These are phyloP conservation scores for Exophiala lecanii-corni DNA, from an alignment of 2,329 filamentous ascomycete species.

Conservation along the genomic window DNA sequence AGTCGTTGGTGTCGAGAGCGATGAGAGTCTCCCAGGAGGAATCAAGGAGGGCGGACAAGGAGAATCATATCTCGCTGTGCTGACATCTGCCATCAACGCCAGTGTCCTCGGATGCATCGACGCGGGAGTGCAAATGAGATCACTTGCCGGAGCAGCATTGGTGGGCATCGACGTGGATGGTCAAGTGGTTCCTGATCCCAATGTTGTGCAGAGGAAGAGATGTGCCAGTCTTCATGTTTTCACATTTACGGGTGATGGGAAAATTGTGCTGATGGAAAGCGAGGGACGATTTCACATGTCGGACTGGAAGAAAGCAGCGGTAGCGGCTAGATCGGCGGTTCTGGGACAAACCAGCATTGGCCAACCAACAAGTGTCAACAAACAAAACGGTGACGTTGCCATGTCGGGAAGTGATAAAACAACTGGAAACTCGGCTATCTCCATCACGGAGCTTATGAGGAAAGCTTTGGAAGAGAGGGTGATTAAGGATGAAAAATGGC, in stretches of 20 bases:
- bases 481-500: conserved; percentile 23
- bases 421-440: conserved; percentile 9
- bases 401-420: conserved; percentile 13
- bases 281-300: conserved; percentile 71
- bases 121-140: conserved; percentile 73
- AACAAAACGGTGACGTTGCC: conserved; percentile 21
- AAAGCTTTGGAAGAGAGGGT: conserved; percentile 22
- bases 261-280: conserved; percentile 74
- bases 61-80: conserved; percentile 63
- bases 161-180: conserved; percentile 51
- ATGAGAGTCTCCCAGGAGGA: conserved; percentile 29
- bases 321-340: conserved; percentile 63
- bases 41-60: conserved; percentile 24
- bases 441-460: conserved; percentile 20
- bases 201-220: conserved; percentile 55
- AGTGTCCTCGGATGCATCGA: conserved; percentile 74
- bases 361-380: conserved; percentile 15
- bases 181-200: conserved; percentile 56
- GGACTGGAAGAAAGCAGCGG: conserved; percentile 69
- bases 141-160: conserved; percentile 62
- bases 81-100: conserved; percentile 79
- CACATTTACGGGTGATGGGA: conserved; percentile 68
- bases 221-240: conserved; percentile 76
- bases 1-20: conserved; percentile 32
- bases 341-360: conserved; percentile 32